Conservation (phyloP, 116 monocot genomes). For the Dioscorea cayenensis region DNA sequence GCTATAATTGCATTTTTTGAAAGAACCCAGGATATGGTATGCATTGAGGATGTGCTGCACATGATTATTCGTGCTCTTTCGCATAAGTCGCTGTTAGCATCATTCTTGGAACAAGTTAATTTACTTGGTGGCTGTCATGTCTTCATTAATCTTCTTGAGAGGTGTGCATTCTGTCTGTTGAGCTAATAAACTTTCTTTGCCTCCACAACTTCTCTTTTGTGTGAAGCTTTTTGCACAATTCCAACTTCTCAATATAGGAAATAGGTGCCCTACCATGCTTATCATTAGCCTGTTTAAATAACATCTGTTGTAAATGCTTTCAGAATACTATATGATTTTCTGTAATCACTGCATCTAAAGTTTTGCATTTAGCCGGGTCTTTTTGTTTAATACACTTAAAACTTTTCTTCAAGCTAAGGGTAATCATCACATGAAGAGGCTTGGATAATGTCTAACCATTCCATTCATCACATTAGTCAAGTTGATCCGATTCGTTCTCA, state of each 20-base stretch:
- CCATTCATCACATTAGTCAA: too few relatives aligned
- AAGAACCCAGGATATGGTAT: slow-evolving; percentile 80
- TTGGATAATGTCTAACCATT: too few relatives aligned
- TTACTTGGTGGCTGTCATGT: slow-evolving; percentile 74
- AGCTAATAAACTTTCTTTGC: neutral
- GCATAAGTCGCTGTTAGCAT: slow-evolving; percentile 45
- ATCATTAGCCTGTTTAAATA: neutral
- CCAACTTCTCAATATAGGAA: neutral
- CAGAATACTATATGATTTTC: too few relatives aligned
- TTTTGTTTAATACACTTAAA: too few relatives aligned
- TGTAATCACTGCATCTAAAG: too few relatives aligned
- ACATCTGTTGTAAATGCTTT: too few relatives aligned
- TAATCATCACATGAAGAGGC: too few relatives aligned
- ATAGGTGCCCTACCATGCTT: neutral
- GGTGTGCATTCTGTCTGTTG: slow-evolving; percentile 33
- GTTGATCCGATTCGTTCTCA: too few relatives aligned
- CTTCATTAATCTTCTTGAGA: slow-evolving; percentile 87
- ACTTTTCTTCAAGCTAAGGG: too few relatives aligned
- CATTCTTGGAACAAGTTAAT: slow-evolving; percentile 89
- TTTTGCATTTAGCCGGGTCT: too few relatives aligned
- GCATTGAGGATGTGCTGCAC: slow-evolving; percentile 94
- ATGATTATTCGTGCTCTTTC: slow-evolving; percentile 88
- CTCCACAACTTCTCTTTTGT: neutral
- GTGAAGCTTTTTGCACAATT: neutral
- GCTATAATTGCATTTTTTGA: slow-evolving; percentile 83